Evolutionary conservation across 225 moss, liverwort and hornwort species (phyloP).

Genomic region (Anthoceros angustus): DNA sequence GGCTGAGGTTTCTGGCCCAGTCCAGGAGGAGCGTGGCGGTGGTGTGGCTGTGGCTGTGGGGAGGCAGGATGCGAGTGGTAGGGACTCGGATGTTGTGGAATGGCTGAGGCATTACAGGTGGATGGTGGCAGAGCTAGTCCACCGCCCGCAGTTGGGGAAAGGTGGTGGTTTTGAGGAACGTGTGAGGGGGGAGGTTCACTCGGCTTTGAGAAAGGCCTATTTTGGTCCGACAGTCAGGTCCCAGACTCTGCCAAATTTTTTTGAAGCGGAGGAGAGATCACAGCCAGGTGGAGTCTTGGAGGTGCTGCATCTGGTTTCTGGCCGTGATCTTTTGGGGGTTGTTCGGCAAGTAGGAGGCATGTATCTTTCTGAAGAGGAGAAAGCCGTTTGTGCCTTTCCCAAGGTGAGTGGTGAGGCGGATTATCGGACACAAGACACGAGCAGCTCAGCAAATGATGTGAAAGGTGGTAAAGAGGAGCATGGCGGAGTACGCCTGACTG

Average conservation of each 20-base stretch:
- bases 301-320: constrained; percentile 78
- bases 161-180: constrained; percentile 66
- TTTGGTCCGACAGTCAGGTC: constrained; percentile 61
- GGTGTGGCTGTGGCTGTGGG: constrained; percentile 11
- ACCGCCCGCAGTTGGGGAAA: constrained; percentile 49
- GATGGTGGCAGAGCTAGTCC: constrained; percentile 40
- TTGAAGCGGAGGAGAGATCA: constrained; percentile 95
- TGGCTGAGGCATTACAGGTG: constrained; percentile 68
- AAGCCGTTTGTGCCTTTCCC: constrained; percentile 13
- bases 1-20: constrained; percentile 11
- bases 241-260: constrained; percentile 55
- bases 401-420: constrained; percentile 7
- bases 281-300: constrained; percentile 33
- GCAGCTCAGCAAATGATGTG: background rate
- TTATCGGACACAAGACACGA: background rate
- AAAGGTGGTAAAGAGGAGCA: background rate
- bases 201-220: constrained; percentile 70
- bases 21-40: constrained; percentile 10
- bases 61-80: constrained; percentile 11
- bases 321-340: constrained; percentile 72
- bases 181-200: constrained; percentile 50
- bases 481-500: background rate
- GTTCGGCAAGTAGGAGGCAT: constrained; percentile 35
- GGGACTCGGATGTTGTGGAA: constrained; percentile 57
- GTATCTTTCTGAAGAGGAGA: constrained; percentile 12